Base-by-base conservation (phyloP, 2,329 filamentous ascomycete genomes). In the Mycocentrospora acerina region DNA sequence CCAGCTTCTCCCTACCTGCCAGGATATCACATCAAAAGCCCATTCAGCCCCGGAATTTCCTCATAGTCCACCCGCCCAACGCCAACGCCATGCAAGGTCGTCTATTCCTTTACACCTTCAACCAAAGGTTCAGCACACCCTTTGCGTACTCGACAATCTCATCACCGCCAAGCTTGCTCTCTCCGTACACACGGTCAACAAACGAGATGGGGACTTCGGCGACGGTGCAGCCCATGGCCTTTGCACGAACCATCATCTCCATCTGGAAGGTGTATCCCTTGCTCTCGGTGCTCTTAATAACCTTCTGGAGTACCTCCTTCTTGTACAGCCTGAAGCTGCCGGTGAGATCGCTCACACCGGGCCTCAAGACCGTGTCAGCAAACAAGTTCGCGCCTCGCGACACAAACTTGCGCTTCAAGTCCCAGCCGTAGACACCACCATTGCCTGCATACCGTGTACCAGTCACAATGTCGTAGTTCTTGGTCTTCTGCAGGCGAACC, bases 261-360 rank as follows among this genome's bases (percentile, higher is more conserved):
- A 98, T 98, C 81, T 98, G 93, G 78, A 98, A 98, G 27, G 87
- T 91, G 69, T 97, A 98, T 3, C 93, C 93, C 74, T 97, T 95
- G 67, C 88, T 93, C 77, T 96, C 86, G 7, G 90, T 96, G 70
- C 80, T 88, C 62, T 79, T 76, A 59, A 98, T 96, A 42, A 95
- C 89, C 76, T 88, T 90, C 69, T 95, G 81, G 62, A 98, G 71
- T 46, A 95, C 88, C 44, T 77, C 74, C 73, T 86, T 90, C 83
- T 95, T 97, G 71, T 98, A 98, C 67, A 98, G 70, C 48, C 93
- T 77, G 73, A 97, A 98, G 67, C 86, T 91, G 32, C 93, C 93
- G 24, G 93, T 98, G 66, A 98, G 72, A 70, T 98, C 93, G 66
- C 88, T 95, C 34, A 98, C 91, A 28, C 93, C 91, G 0, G 93